Evolutionary conservation across 2,329 filamentous ascomycete genomes (phyloP).

Genomic region (Fusarium globosum): DNA sequence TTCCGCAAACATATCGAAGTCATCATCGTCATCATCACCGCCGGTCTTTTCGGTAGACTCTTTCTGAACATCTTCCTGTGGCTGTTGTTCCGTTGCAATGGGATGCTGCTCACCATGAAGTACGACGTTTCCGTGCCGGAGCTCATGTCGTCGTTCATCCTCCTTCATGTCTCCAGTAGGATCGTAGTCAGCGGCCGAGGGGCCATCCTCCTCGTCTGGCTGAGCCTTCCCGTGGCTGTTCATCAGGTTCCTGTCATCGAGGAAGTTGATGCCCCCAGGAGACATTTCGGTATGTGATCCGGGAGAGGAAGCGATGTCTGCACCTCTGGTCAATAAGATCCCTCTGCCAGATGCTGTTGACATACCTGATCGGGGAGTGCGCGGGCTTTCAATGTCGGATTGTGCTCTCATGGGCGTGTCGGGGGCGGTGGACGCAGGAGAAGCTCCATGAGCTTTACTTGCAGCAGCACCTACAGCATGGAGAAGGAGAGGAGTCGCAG

Average conservation of each 20-base stretch:
- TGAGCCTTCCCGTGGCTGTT: slow-evolving; percentile 65
- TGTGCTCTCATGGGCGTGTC: slow-evolving; percentile 54
- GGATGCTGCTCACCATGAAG: slow-evolving; percentile 58
- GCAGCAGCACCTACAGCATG: slow-evolving; percentile 75
- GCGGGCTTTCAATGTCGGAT: slow-evolving; percentile 54
- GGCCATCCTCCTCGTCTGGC: slow-evolving; percentile 70
- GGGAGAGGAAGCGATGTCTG: slow-evolving; percentile 55
- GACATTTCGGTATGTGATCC: slow-evolving; percentile 64
- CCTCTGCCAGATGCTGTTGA: not conserved
- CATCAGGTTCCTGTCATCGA: slow-evolving; percentile 74
- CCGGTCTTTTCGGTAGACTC: slow-evolving; percentile 41
- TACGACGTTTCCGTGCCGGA: slow-evolving; percentile 68
- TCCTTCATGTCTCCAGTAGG: slow-evolving; percentile 90
- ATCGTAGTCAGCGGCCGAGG: slow-evolving; percentile 94
- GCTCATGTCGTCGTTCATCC: slow-evolving; percentile 77
- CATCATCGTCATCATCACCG: slow-evolving; percentile 61
- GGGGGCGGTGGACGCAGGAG: slow-evolving; percentile 63
- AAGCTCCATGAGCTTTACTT: slow-evolving; percentile 62
- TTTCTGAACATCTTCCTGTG: slow-evolving; percentile 42
- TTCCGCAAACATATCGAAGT: slow-evolving; percentile 90
- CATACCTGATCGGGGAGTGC: slow-evolving; percentile 63
- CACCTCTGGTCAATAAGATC: slow-evolving; percentile 39
- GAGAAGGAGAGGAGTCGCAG: slow-evolving; percentile 78
- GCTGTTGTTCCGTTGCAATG: slow-evolving; percentile 42
- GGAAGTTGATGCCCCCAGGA: slow-evolving; percentile 70